Base-by-base conservation (phyloP, 805 yeast genomes). In the Yarrowia phangngaensis region DNA sequence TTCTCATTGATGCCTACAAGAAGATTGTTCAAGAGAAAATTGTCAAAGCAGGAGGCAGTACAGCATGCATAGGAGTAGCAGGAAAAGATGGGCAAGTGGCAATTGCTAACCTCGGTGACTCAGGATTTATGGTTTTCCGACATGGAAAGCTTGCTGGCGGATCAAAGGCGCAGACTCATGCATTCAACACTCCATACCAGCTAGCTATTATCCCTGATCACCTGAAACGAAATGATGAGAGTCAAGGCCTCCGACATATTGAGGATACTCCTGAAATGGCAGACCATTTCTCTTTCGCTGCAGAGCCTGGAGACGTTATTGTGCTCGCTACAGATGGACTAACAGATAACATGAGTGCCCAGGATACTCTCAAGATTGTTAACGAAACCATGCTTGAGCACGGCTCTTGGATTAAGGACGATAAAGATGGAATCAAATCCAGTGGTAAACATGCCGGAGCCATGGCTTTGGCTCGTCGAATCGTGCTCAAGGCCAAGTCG, bases 321-420 rank as follows among this genome's bases (percentile, higher is more conserved):
- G 62, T 92, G 45, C 80, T 90, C 60, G 94, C 95, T 30, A 87
- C 97, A 0, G 98, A 90, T 66, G 98, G 98, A 22, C 82, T 90
- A 40, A 80, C 85, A 20, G 98, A 90, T 64, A 90, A 90, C 62
- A 76, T 90, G 28, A 72, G 76, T 12, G 71, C 81, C 1, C 76
- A 77, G 34, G 95, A 87, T 59, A 79, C 86, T 45, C 86, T 79
- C 59, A 60, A 76, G 13, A 83, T 75, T 55, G 71, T 89, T 51
- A 74, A 72, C 34, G 89, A 85, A 57, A 68, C 66, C 45, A 62
- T 75, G 57, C 65, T 64, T 6, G 60, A 58, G 17, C 59, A 59
- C 8, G 58, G 55, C 16, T 54, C 53, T 34, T 67, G 70, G 70
- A 46, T 54, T 27, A 63, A 69, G 34, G 50, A 53, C 22, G 50